These are phyloP conservation scores for Wickerhamomyces chaumierensis DNA, from an alignment of 805 yeast species.

Conservation along the genomic window DNA sequence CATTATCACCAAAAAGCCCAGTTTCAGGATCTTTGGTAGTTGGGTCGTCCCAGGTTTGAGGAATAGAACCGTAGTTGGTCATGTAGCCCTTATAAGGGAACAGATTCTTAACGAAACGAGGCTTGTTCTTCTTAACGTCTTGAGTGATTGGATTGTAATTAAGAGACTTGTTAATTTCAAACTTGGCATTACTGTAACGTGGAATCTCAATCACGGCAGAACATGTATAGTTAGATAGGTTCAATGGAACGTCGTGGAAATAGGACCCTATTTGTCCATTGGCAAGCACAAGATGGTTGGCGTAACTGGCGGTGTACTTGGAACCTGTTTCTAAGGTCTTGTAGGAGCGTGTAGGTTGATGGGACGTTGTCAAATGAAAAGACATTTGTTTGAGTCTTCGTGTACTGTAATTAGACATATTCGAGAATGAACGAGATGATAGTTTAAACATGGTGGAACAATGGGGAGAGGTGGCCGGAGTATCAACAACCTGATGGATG, in stretches of 20 bases:
- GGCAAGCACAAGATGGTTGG: conserved; percentile 31
- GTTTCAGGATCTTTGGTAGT: conserved; percentile 33
- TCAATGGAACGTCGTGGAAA: conserved; percentile 64
- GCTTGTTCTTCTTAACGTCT: conserved; percentile 64
- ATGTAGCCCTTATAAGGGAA: conserved; percentile 81
- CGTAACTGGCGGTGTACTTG: conserved; percentile 27
- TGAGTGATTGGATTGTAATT: conserved; percentile 71
- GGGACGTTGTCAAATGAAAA: too few relatives aligned
- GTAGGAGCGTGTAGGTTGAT: too few relatives aligned
- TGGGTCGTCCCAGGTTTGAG: conserved; percentile 98
- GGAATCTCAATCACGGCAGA: conserved; percentile 71
- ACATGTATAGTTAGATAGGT: conserved; percentile 34
- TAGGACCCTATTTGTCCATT: conserved; percentile 38
- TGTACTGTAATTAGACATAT: neutral
- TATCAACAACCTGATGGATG: too few relatives aligned
- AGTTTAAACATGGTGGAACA: neutral
- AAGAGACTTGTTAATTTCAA: conserved; percentile 53
- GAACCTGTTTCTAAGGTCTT: conserved; percentile 22
- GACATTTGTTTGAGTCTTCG: too few relatives aligned
- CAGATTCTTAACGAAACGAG: conserved; percentile 66
- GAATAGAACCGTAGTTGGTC: conserved; percentile 81
- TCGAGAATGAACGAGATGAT: neutral
- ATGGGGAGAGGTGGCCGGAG: too few relatives aligned
- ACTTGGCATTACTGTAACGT: conserved; percentile 74
- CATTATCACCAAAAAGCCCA: conserved; percentile 70